Percentiles rank a stretch among this genome's conserved stretches.
phyloP scores from a whole-genome alignment of 2,329 filamentous ascomycete species.

The Xylariaceae sp. region DNA sequence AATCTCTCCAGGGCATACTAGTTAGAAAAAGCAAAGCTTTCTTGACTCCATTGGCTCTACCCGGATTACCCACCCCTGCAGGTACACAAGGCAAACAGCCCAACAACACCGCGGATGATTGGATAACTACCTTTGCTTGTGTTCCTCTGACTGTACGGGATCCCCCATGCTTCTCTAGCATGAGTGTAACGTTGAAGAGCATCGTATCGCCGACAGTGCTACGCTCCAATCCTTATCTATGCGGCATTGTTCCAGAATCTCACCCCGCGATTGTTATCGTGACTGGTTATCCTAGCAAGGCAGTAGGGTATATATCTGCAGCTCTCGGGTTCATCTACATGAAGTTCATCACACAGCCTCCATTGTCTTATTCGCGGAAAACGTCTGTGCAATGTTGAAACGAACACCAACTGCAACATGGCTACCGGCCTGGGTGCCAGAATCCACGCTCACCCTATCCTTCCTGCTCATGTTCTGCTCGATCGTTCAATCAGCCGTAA shows the following conservation, averaged over 20 bases:
- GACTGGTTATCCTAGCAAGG: too few relatives aligned
- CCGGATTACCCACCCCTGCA: neutral
- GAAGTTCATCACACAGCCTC: too few relatives aligned
- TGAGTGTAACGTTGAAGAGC: conserved; percentile 15
- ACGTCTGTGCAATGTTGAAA: conserved; percentile 35
- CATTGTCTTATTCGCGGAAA: neutral
- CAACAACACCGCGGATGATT: neutral
- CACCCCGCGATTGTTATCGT: too few relatives aligned
- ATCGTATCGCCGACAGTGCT: neutral
- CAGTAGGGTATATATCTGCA: neutral
- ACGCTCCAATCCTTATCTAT: neutral
- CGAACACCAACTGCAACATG: conserved; percentile 47
- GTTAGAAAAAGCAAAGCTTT: neutral
- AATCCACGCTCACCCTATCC: conserved; percentile 44
- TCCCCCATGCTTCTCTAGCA: neutral
- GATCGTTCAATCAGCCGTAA: conserved; percentile 47
- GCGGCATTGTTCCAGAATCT: neutral
- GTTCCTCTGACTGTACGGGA: neutral
- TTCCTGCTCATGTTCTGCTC: conserved; percentile 48
- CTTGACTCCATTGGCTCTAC: neutral
- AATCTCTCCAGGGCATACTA: neutral
- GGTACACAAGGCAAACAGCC: neutral
- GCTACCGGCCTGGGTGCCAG: conserved; percentile 50
- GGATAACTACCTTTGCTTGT: neutral
- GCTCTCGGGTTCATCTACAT: neutral